Conservation (phyloP, 805 yeast genomes). For the Sungouiozyma intestinalis region DNA sequence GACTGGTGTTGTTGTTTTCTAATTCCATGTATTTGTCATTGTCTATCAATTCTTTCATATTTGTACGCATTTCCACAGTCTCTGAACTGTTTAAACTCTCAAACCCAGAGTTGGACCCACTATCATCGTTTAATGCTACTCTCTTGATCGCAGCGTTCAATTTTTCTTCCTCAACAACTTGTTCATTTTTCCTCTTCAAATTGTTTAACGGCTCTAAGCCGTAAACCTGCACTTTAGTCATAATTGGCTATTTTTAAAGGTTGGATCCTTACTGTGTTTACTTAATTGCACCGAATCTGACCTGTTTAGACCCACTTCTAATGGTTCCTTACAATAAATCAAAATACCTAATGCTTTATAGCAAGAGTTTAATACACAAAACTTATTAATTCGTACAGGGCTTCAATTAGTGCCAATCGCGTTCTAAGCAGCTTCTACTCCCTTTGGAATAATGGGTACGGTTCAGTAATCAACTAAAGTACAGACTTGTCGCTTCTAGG, state of each 20-base stretch:
- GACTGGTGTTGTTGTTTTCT: conserved; percentile 1
- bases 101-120: conserved; percentile 32
- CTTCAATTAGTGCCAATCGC: background rate
- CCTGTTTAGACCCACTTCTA: no score
- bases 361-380: no score
- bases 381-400: background rate
- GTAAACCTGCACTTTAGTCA: conserved; percentile 1
- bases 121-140: conserved; percentile 56
- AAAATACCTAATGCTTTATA: no score
- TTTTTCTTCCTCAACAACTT: conserved; percentile 28
- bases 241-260: background rate
- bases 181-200: conserved; percentile 63
- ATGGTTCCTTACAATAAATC: no score
- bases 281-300: no score
- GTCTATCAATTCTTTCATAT: background rate
- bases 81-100: conserved; percentile 14
- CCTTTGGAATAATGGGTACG: no score
- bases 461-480: no score
- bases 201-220: conserved; percentile 19
- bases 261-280: background rate
- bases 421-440: no score
- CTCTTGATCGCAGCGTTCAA: conserved; percentile 50
- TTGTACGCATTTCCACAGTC: background rate
- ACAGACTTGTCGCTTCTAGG: no score
- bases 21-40: background rate